These are phyloP conservation scores for Podila epigama DNA, from an alignment of 192 early-diverging fungal species.

Conservation along the genomic window DNA sequence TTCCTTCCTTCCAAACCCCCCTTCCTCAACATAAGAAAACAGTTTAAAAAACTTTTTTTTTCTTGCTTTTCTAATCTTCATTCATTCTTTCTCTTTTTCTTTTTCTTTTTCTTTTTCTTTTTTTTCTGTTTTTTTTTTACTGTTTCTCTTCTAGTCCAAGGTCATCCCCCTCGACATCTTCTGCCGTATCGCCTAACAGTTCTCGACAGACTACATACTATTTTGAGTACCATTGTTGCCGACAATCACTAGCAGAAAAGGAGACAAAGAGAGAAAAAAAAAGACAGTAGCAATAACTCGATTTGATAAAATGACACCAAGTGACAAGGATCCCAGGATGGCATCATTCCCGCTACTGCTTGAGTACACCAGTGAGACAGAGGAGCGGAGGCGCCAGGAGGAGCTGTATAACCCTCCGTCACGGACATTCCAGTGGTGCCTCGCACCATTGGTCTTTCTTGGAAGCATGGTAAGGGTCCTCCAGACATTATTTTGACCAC, in stretches of 20 bases:
- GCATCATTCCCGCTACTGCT: slow-evolving; percentile 13
- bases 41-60: too few species aligned
- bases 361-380: slow-evolving; percentile 32
- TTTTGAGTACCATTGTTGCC: too few species aligned
- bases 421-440: slow-evolving; percentile 32
- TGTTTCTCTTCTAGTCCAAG: too few species aligned
- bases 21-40: too few species aligned
- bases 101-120: not conserved
- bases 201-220: too few species aligned
- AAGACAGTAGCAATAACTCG: not conserved
- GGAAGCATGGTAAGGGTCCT: slow-evolving; percentile 30
- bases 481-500: not conserved
- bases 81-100: not conserved
- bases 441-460: slow-evolving; percentile 32
- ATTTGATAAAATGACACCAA: not conserved
- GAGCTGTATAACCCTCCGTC: slow-evolving; percentile 26
- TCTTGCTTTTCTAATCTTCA: not conserved
- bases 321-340: not conserved
- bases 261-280: not conserved
- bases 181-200: too few species aligned
- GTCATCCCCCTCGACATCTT: too few species aligned
- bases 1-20: not conserved
- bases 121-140: too few species aligned
- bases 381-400: slow-evolving; percentile 33
- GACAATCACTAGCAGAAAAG: too few species aligned